Evolutionary conservation across 2,329 filamentous ascomycete species (phyloP).

Genomic region (Pseudogymnoascus sp.): DNA sequence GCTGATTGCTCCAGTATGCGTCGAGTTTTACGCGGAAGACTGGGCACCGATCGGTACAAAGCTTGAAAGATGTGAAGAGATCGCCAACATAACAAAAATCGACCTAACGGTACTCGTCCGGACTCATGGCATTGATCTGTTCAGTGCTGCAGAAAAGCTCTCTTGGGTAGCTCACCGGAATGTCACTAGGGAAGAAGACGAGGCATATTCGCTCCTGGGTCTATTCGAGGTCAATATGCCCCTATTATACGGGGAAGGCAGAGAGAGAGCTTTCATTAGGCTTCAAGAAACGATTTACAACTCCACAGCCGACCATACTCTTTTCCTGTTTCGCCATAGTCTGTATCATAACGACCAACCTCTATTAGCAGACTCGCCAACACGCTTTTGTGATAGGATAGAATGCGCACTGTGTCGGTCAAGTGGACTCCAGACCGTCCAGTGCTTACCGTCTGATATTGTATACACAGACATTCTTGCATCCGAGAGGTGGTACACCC

Average conservation of each 20-base stretch:
- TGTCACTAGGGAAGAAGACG: conserved; percentile 32
- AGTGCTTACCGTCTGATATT: too few relatives aligned
- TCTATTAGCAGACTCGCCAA: conserved; percentile 12
- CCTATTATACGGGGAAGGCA: conserved; percentile 32
- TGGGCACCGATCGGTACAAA: conserved; percentile 14
- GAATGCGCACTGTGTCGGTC: too few relatives aligned
- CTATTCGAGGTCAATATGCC: conserved; percentile 38
- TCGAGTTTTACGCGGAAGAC: conserved; percentile 14
- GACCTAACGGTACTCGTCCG: conserved; percentile 3
- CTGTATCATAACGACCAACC: conserved; percentile 5
- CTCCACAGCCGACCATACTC: conserved; percentile 27
- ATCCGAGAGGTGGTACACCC: too few relatives aligned
- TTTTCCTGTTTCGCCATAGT: conserved; percentile 18
- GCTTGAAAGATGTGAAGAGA: conserved; percentile 12
- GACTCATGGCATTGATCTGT: conserved; percentile 26
- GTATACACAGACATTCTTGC: too few relatives aligned
- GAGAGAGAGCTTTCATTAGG: conserved; percentile 25
- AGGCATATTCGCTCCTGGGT: conserved; percentile 36
- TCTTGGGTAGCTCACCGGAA: conserved; percentile 33
- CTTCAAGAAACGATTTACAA: conserved; percentile 31
- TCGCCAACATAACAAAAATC: conserved; percentile 15
- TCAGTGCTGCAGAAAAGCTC: conserved; percentile 31
- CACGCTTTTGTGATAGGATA: too few relatives aligned
- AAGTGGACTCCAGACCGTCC: too few relatives aligned
- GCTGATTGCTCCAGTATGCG: conserved; percentile 13